These are phyloP conservation scores for Candida sojae DNA, from an alignment of 1,139 yeast species.

Conservation along the genomic window DNA sequence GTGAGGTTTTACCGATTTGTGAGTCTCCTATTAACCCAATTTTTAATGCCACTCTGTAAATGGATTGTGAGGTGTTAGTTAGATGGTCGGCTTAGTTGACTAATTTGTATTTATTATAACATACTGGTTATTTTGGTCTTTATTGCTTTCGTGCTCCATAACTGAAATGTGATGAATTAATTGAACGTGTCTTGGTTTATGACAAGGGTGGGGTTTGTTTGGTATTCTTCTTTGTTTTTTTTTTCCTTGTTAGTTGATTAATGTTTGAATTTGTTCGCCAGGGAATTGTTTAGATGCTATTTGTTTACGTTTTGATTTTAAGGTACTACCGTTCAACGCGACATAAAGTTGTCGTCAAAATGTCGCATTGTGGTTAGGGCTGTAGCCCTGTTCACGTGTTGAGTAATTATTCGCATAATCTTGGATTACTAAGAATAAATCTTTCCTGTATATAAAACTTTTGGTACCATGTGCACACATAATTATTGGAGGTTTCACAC, in stretches of 20 bases:
- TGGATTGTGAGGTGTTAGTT: constrained; percentile 2
- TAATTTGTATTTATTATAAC: constrained; percentile 16
- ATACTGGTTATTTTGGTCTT: constrained; percentile 39
- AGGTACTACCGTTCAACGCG: constrained; percentile 4
- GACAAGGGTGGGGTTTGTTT: not conserved
- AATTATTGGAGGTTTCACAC: no score
- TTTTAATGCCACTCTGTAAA: constrained; percentile 68
- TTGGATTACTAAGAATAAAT: no score
- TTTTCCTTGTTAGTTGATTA: not conserved
- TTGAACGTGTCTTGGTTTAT: not conserved
- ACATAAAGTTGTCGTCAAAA: constrained; percentile 3
- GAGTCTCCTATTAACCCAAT: constrained; percentile 97
- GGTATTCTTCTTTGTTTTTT: constrained; percentile 1
- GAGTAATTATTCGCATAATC: no score
- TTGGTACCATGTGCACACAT: no score
- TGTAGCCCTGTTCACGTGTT: constrained; percentile 6
- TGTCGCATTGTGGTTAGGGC: constrained; percentile 1
- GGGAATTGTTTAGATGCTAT: not conserved
- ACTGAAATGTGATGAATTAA: not conserved
- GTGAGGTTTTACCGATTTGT: constrained; percentile 95
- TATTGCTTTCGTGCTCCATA: constrained; percentile 10
- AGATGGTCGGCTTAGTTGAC: not conserved
- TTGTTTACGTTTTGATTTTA: constrained; percentile 10
- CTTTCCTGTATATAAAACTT: no score
- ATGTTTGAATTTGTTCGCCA: constrained; percentile 2